Percentiles rank a stretch among this genome's conserved stretches.
Conservation (phyloP, 192 early-diverging fungal species). For the Rhizophagus prolifer region DNA sequence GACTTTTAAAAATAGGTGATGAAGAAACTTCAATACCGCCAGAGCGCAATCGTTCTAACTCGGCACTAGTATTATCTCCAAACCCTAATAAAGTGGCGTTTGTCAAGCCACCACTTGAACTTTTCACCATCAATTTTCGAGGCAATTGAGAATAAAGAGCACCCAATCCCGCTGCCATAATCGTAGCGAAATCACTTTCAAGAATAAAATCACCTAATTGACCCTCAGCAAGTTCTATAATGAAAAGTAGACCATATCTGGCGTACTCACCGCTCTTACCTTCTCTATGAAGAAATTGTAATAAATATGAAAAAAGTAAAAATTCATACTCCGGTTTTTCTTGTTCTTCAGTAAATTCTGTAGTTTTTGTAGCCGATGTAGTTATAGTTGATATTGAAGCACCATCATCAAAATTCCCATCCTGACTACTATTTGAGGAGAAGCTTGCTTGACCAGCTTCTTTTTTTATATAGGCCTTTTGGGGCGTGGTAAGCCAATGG, state of each 20-base stretch:
- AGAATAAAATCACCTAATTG: conserved; percentile 82
- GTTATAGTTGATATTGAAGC: conserved; percentile 14
- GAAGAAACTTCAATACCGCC: conserved; percentile 56
- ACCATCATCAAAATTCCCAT: conserved; percentile 20
- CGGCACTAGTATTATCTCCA: conserved; percentile 30
- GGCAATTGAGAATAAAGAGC: conserved; percentile 91
- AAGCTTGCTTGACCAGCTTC: conserved; percentile 12
- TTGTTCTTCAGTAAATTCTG: conserved; percentile 44
- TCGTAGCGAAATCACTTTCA: conserved; percentile 78
- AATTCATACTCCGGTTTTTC: conserved; percentile 71
- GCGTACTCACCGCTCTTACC: conserved; percentile 84
- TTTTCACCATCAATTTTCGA: conserved; percentile 62
- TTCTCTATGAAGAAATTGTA: conserved; percentile 87
- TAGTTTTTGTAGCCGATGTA: conserved; percentile 45
- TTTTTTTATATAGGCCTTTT: conserved; percentile 39
- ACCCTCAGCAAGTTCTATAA: conserved; percentile 77
- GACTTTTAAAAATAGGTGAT: conserved; percentile 60
- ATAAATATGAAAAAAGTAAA: conserved; percentile 83
- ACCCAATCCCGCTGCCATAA: conserved; percentile 81
- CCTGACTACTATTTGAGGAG: conserved; percentile 24
- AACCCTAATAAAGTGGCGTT: conserved; percentile 40
- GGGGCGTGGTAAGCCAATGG: conserved; percentile 59
- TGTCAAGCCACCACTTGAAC: conserved; percentile 42
- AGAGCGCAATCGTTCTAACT: conserved; percentile 35
- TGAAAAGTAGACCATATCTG: conserved; percentile 77